These are phyloP conservation scores for Fusarium bulbicola DNA, from an alignment of 2,329 filamentous ascomycete species.

Conservation along the genomic window DNA sequence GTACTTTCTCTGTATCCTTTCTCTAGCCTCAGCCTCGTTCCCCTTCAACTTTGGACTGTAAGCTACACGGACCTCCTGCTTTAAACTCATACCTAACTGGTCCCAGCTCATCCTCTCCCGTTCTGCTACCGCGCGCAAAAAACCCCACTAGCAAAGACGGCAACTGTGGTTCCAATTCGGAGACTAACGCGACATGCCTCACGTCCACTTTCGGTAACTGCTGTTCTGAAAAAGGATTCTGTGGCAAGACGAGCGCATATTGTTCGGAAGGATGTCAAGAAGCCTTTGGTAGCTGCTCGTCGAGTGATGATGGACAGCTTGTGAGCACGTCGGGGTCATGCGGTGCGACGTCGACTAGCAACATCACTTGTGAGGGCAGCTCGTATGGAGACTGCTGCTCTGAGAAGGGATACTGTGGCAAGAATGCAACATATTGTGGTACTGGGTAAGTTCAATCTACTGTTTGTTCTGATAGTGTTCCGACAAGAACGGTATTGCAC, in stretches of 20 bases:
- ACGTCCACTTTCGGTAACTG: neutral
- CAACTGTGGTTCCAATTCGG: neutral
- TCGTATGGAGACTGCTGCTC: neutral
- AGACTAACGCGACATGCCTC: neutral
- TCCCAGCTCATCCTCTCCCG: neutral
- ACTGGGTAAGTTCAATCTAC: neutral
- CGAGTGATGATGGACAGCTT: neutral
- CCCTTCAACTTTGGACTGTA: neutral
- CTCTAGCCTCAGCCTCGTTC: neutral
- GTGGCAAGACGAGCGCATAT: neutral
- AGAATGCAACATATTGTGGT: neutral
- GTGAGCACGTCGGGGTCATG: neutral
- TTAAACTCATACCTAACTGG: rapidly evolving
- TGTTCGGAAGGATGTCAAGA: neutral
- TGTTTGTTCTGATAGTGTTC: rapidly evolving
- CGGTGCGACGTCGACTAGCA: neutral
- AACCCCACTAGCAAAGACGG: neutral
- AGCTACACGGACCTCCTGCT: neutral
- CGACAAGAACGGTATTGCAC: rapidly evolving
- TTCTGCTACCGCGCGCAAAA: neutral
- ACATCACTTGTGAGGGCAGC: neutral
- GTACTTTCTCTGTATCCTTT: neutral
- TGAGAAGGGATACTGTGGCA: neutral
- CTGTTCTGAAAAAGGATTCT: neutral
- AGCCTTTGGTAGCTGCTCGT: neutral